These are phyloP conservation scores for Diospyros kaki DNA, from an alignment of 148 eudicot species.

Conservation along the genomic window DNA sequence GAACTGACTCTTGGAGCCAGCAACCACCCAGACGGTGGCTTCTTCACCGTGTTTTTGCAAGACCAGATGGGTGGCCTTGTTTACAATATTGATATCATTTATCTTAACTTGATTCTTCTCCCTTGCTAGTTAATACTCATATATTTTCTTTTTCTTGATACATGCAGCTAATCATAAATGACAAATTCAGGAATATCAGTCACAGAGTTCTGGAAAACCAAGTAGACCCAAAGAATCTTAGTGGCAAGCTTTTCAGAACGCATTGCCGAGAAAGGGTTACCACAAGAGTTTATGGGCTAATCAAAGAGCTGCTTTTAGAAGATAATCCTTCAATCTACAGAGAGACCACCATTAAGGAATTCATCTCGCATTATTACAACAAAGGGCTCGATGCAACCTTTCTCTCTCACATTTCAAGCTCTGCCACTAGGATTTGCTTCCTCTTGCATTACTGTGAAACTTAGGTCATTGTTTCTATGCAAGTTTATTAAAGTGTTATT, in stretches of 20 bases:
- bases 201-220: background rate
- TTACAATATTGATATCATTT: no score
- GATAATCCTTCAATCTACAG: constrained; percentile 8
- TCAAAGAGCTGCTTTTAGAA: background rate
- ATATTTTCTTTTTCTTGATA: background rate
- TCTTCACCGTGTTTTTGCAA: constrained; percentile 24
- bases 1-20: constrained; percentile 20
- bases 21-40: constrained; percentile 21
- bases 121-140: background rate
- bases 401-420: background rate
- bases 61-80: constrained; percentile 27
- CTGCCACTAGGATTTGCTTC: background rate
- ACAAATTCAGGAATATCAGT: background rate
- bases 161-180: background rate
- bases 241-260: constrained; percentile 1
- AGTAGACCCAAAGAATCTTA: background rate
- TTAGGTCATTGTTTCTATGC: no score
- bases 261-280: no score
- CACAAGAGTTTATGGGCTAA: background rate
- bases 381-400: background rate
- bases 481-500: no score
- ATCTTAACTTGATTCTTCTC: no score
- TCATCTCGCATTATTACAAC: background rate
- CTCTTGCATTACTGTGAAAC: no score
- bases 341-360: background rate